phyloP scores from a whole-genome alignment of 129 eudicot species.

The Dittrichia graveolens region DNA sequence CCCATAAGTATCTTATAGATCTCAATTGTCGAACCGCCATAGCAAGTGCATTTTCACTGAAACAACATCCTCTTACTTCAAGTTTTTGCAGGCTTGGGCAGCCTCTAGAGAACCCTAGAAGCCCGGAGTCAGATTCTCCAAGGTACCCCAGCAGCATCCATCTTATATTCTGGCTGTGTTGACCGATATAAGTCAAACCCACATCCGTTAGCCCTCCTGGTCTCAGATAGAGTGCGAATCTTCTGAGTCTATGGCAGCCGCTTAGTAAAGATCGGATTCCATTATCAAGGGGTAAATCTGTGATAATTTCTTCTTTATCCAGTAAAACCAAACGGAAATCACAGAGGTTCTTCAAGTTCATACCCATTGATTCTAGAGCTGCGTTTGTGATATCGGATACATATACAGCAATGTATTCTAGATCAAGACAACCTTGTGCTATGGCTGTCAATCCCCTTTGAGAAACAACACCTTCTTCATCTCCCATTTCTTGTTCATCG shows the following conservation, averaged over 20 bases:
- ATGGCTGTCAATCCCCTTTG: slow-evolving; percentile 80
- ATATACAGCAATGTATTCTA: slow-evolving; percentile 79
- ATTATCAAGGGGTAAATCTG: slow-evolving; percentile 83
- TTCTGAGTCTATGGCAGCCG: slow-evolving; percentile 65
- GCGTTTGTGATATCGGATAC: slow-evolving; percentile 89
- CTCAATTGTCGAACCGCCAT: slow-evolving; percentile 55
- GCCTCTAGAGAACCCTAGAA: slow-evolving; percentile 70
- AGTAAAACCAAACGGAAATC: slow-evolving; percentile 87
- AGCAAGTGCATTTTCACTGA: slow-evolving; percentile 81
- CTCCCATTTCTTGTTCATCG: slow-evolving; percentile 80
- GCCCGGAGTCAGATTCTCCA: slow-evolving; percentile 78
- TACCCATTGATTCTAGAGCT: slow-evolving; percentile 67
- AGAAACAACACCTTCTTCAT: slow-evolving; percentile 74
- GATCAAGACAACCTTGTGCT: slow-evolving; percentile 68
- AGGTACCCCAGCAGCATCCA: slow-evolving; percentile 89
- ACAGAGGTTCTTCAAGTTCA: slow-evolving; percentile 57
- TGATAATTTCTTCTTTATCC: slow-evolving; percentile 57
- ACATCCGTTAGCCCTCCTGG: slow-evolving; percentile 75
- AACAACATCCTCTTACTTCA: slow-evolving; percentile 74
- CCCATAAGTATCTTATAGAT: slow-evolving; percentile 87
- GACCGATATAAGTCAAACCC: slow-evolving; percentile 78
- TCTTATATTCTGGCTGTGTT: slow-evolving; percentile 61
- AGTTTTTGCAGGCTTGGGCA: slow-evolving; percentile 78
- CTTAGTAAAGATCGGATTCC: slow-evolving; percentile 76
- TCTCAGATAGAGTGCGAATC: slow-evolving; percentile 82